These are phyloP conservation scores for Metschnikowia kofuensis DNA, from an alignment of 805 yeast species.

Conservation along the genomic window DNA sequence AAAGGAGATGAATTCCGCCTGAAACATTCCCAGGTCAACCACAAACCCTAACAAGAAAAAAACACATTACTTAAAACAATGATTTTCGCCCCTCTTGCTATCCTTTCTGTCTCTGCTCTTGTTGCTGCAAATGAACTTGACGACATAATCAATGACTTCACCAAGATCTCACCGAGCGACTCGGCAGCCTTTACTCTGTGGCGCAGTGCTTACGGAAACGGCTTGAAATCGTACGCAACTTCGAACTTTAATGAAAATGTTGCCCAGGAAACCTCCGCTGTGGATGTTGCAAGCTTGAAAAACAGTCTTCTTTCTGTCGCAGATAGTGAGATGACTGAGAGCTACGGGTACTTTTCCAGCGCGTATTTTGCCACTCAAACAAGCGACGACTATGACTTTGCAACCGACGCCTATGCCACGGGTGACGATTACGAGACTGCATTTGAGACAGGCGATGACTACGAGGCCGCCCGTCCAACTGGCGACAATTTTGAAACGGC, in stretches of 20 bases:
- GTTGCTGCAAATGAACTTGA: background rate
- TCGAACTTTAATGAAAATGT: background rate
- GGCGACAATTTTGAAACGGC: too few relatives aligned
- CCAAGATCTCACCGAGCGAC: background rate
- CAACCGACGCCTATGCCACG: background rate
- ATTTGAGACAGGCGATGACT: background rate
- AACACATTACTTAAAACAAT: too few relatives aligned
- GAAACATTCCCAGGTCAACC: too few relatives aligned
- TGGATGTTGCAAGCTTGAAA: background rate
- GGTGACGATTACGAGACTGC: background rate
- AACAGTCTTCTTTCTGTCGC: conserved; percentile 1
- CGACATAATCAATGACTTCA: background rate
- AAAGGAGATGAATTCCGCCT: too few relatives aligned
- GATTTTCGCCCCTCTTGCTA: background rate
- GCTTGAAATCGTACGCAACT: background rate
- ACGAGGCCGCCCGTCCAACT: background rate
- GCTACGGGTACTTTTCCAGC: background rate
- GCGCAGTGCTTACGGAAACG: background rate
- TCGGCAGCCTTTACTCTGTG: background rate
- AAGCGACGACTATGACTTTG: background rate
- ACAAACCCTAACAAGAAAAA: too few relatives aligned
- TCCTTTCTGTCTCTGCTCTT: background rate
- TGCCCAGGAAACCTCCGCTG: background rate
- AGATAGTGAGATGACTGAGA: background rate
- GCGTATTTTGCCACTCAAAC: background rate